Percentiles rank a stretch among this genome's conserved stretches.
Conservation (phyloP, 371 early-diverging fungal species). For the Mortierella sp. region DNA sequence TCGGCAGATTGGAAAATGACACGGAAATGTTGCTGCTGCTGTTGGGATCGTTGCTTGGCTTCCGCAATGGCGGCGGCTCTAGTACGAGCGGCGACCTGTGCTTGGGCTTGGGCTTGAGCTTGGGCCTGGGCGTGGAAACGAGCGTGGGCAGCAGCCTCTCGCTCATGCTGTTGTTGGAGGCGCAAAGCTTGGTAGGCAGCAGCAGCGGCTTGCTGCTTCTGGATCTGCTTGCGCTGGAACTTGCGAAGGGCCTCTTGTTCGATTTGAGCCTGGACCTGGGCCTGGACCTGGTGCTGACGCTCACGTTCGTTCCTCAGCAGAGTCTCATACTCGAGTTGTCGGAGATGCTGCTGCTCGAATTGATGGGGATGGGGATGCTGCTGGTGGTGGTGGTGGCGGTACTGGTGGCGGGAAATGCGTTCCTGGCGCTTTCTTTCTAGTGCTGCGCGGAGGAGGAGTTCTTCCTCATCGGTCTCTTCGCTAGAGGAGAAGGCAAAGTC, state of each 20-base stretch:
- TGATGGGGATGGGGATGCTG: conserved; percentile 31
- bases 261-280: conserved; percentile 23
- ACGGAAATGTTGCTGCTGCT: not conserved
- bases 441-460: conserved; percentile 41
- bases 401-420: conserved; percentile 33
- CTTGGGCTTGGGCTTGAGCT: conserved; percentile 13
- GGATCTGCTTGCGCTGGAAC: conserved; percentile 20
- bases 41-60: not conserved
- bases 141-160: conserved; percentile 5
- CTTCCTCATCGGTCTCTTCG: conserved; percentile 47
- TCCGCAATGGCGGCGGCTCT: not conserved
- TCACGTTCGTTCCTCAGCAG: conserved; percentile 22
- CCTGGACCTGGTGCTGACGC: conserved; percentile 11
- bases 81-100: conserved; percentile 10
- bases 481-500: conserved; percentile 1
- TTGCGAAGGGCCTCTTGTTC: conserved; percentile 38
- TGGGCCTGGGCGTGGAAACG: not conserved
- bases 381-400: conserved; percentile 27
- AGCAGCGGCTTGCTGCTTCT: conserved; percentile 17
- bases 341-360: conserved; percentile 8
- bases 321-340: conserved; percentile 18
- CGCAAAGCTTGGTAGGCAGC: conserved; percentile 24
- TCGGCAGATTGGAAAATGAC: not conserved
- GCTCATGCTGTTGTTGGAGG: conserved; percentile 18
- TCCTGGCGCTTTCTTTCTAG: conserved; percentile 46